Conservation (phyloP, 352 stramenopile genomes). For the Phytophthora foliorum region DNA sequence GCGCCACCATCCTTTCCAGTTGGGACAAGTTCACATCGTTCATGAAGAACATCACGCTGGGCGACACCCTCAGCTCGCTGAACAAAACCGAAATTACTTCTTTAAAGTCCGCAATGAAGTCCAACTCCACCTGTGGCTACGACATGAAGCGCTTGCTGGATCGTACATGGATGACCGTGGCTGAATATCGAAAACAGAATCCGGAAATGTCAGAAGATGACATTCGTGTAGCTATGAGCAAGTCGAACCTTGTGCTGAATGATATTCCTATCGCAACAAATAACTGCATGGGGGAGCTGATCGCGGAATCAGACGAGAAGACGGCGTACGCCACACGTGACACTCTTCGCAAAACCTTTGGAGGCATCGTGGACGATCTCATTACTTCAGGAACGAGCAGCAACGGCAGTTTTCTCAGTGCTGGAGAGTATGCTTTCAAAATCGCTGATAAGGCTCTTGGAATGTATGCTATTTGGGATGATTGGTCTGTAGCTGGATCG, state of each 20-base stretch:
- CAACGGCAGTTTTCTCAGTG: constrained; percentile 25
- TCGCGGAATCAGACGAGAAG: constrained; percentile 14
- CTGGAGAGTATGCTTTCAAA: constrained; percentile 37
- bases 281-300: constrained; percentile 38
- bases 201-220: constrained; percentile 22
- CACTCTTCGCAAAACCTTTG: constrained; percentile 49
- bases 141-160: constrained; percentile 25
- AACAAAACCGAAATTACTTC: constrained; percentile 18
- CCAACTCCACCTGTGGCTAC: constrained; percentile 24
- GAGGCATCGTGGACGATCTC: constrained; percentile 44
- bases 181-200: constrained; percentile 17
- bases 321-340: constrained; percentile 35
- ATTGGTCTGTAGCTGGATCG: constrained; percentile 38
- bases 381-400: constrained; percentile 36
- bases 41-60: constrained; percentile 30
- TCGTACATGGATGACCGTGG: constrained; percentile 20
- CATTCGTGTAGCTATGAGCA: constrained; percentile 19
- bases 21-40: constrained; percentile 23
- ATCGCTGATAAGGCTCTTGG: constrained; percentile 45
- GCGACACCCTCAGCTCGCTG: constrained; percentile 18
- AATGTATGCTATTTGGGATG: constrained; percentile 41
- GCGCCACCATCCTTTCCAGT: constrained; percentile 34
- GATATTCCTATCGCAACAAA: constrained; percentile 46
- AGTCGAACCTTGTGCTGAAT: constrained; percentile 45
- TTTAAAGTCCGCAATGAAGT: constrained; percentile 17